phyloP scores from a whole-genome alignment of 495 filamentous ascomycete genomes.

The Astrocystis sublimbata region DNA sequence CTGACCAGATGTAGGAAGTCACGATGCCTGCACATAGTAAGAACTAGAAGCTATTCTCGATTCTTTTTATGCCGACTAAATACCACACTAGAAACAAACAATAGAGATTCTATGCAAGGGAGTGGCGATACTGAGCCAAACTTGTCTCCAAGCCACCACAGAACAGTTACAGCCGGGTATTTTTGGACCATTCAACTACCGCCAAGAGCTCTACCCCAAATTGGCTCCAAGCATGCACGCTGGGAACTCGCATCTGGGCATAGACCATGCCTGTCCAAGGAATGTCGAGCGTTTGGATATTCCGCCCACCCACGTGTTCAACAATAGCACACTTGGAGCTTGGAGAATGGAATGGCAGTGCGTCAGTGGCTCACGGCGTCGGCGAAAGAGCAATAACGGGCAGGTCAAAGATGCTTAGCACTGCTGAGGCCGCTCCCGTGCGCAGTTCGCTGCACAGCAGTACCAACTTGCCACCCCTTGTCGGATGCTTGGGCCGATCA shows the following conservation, averaged over 20 bases:
- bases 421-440: not conserved
- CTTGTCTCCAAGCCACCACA: not conserved
- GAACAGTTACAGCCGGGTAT: not conserved
- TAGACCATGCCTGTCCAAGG: not conserved
- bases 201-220: constrained; percentile 11
- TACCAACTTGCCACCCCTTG: too few species aligned
- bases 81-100: too few species aligned
- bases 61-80: too few species aligned
- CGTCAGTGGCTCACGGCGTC: constrained; percentile 2
- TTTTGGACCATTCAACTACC: constrained; percentile 4
- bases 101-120: too few species aligned
- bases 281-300: not conserved
- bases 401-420: constrained; percentile 3
- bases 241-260: not conserved
- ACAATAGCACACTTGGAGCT: not conserved
- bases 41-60: not conserved
- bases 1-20: not conserved
- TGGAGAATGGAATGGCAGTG: not conserved
- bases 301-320: constrained; percentile 4
- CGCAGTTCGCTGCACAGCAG: too few species aligned
- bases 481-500: not conserved
- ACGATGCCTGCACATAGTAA: too few species aligned
- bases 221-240: not conserved
- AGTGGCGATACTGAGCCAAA: too few species aligned
- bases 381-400: constrained; percentile 5